These are phyloP conservation scores for Sistotremastrum suecicum DNA, from an alignment of 768 basidiomycete species.

Conservation along the genomic window DNA sequence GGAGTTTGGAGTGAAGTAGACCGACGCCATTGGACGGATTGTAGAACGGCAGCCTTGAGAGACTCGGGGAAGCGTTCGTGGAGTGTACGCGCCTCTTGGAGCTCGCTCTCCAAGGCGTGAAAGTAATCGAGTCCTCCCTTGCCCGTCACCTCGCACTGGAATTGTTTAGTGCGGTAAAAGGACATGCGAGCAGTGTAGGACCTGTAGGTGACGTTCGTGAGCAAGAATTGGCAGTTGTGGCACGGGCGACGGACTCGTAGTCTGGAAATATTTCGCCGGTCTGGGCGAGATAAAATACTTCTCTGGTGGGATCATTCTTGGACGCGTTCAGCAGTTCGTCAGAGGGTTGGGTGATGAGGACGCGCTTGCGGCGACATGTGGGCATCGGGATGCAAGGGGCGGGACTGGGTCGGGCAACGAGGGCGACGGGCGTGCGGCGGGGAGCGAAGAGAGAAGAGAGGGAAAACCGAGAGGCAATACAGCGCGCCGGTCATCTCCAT, in stretches of 20 bases:
- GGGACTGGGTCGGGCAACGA: background rate
- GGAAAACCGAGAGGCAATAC: background rate
- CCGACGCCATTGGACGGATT: slow-evolving; percentile 94
- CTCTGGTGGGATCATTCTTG: slow-evolving; percentile 48
- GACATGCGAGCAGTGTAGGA: slow-evolving; percentile 86
- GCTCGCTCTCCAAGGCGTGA: slow-evolving; percentile 84
- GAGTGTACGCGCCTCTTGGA: slow-evolving; percentile 75
- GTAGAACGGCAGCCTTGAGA: slow-evolving; percentile 83
- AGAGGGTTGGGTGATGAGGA: slow-evolving; percentile 74
- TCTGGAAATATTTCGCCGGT: slow-evolving; percentile 96
- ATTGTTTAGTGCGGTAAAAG: slow-evolving; percentile 88
- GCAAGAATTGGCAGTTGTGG: slow-evolving; percentile 18
- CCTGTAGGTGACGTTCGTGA: slow-evolving; percentile 16
- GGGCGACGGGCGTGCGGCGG: slow-evolving; percentile 6
- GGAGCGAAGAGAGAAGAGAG: slow-evolving; percentile 2
- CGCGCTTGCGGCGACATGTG: slow-evolving; percentile 81
- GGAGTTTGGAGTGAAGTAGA: slow-evolving; percentile 17
- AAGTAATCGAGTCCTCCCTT: slow-evolving; percentile 91
- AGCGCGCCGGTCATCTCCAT: background rate
- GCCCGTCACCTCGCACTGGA: slow-evolving; percentile 95
- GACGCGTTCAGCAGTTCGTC: slow-evolving; percentile 51
- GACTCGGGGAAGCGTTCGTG: slow-evolving; percentile 87
- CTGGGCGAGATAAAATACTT: slow-evolving; percentile 84
- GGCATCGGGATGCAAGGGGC: slow-evolving; percentile 38
- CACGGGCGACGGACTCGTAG: slow-evolving; percentile 64